Base-by-base conservation (phyloP, 1,284 basidiomycete species). In the Pascua guehoae region DNA sequence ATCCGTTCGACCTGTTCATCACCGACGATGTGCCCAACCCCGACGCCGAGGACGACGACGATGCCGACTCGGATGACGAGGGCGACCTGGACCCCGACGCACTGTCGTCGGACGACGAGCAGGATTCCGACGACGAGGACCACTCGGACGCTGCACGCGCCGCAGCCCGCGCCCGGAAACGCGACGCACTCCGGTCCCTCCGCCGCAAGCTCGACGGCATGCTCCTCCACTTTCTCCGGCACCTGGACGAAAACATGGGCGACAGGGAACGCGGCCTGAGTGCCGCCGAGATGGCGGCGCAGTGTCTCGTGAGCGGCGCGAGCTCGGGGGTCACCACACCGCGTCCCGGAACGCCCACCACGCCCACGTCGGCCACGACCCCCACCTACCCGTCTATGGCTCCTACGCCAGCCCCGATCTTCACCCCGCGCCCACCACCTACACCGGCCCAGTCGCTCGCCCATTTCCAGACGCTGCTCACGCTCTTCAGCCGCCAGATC, bases 401-500 rank as follows among this genome's bases (percentile, higher is more conserved):
- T 1, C 3, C 24, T 7, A 32, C 17, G 15, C 43, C 43, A 16
- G 11, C 12, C 18, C 45, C n/a, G 40, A 24, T 53, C 47, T 46
- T 39, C 8, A 59, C 38, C 53, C 62, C 12, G 43, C 61, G 18
- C 41, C 66, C 57, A 51, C 61, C 41, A 51, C 68, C 37, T 14
- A 66, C 65, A 0, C 66, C 69, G 0, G 73, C 70, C 1, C 70
- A 74, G 56, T 68, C 66, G 17, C 64, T 75, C 7, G 73, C 82
- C 0, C 88, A 89, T 66, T 98, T 98, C 75, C 85, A 91, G 69
- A 85, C 87, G 12, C 85, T 99, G 12, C 84, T 98, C 48, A 86
- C 87, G 63, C 90, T 97, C 64, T 99, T 98, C 71, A 89, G 95
- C 69, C 87, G 91, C 40, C 86, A 87, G 47, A 92, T 99, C 69